Percentiles rank a stretch among this genome's conserved stretches.
Conservation (phyloP, 2,329 filamentous ascomycete species). For the Lachnellula hyalina region DNA sequence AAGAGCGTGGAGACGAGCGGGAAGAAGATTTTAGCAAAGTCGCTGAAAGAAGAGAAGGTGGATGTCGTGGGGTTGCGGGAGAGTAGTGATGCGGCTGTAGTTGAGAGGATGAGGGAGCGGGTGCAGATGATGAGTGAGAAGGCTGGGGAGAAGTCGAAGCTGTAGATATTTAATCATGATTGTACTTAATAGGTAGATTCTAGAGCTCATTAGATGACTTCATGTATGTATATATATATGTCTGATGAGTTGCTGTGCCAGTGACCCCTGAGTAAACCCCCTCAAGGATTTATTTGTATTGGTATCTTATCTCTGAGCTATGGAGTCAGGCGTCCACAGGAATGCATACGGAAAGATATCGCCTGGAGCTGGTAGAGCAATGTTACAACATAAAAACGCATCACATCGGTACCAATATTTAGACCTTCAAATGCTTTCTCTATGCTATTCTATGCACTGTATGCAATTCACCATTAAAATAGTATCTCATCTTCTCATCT, state of each 20-base stretch:
- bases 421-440: neutral
- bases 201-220: no score
- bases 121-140: conserved; percentile 21
- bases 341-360: neutral
- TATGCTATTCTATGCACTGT: conserved; percentile 6
- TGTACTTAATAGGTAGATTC: neutral
- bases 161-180: neutral
- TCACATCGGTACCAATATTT: neutral
- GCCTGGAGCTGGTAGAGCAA: neutral
- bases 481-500: conserved; percentile 1
- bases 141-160: conserved; percentile 14
- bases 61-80: neutral
- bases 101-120: conserved; percentile 32
- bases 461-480: conserved; percentile 1
- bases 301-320: no score
- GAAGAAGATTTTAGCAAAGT: conserved; percentile 45
- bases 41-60: conserved; percentile 32
- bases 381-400: no score
- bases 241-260: neutral
- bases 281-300: no score
- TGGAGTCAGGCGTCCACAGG: no score
- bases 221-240: neutral
- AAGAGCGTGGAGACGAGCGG: conserved; percentile 34
- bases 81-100: conserved; percentile 37
- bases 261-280: neutral